Base-by-base conservation (phyloP, 805 yeast genomes). In the Ogataea minuta region DNA sequence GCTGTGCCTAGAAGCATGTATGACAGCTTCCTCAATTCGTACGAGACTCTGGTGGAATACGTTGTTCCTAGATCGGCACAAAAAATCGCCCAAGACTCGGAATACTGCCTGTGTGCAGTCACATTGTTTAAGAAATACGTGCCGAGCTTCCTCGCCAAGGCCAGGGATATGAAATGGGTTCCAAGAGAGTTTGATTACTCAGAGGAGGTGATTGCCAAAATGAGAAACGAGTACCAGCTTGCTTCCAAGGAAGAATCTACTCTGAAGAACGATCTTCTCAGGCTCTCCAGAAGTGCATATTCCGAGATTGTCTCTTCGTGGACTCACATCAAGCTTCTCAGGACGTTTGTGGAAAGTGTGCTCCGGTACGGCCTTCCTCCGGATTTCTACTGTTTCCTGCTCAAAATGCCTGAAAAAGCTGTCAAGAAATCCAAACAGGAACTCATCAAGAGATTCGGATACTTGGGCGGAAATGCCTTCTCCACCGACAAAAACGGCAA, bases 301-400 rank as follows among this genome's bases (percentile, higher is more conserved):
- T 73, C 84, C 16, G 98, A 93, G 56, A 79, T 90, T 36, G 71
- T 85, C 46, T 72, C 86, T 51, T 79, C 84, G 49, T 89, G 96
- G 96, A 72, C 86, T 57, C 99, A 93, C 64, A 76, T 93, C 52
- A 89, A 89, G 65, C 79, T 86, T 4, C 72, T 93, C 38, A 80
- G 97, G 52, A 74, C 86, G 13, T 93, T 84, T 63, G 96, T 91
- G 26, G 99, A 93, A 67, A 77, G 89, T 35, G 96, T 93, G 11
- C 74, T 93, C 61, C 81, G 99, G 65, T 93, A 93, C 62, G 99
- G 99, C 1, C 75, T 93, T 49, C 99, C 99, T 24, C 97, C 98
- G 21, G 84, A 83, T 54, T 93, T 91, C 62, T 76, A 78, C 56
- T 67, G 71, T 35, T 75, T 54, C 50, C 61, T 72, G 38, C 56